A percentile compares a stretch with the other conserved stretches of the same genome.
Conservation (phyloP, 164 flowering plant genomes). For the Vitis rotundifolia region DNA sequence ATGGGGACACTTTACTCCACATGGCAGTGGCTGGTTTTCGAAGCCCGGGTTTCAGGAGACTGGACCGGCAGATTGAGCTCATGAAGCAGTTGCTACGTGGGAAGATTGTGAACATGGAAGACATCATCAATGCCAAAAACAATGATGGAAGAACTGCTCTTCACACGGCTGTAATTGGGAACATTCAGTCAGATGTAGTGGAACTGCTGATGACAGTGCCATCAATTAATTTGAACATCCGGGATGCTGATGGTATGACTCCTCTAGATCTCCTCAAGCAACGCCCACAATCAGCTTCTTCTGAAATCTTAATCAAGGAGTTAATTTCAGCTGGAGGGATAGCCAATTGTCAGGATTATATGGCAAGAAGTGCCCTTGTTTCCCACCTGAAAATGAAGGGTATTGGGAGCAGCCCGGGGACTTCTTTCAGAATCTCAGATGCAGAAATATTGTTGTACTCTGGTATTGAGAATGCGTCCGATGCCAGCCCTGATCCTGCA, state of each 20-base stretch:
- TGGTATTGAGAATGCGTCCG: slow-evolving; percentile 50
- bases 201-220: slow-evolving; percentile 71
- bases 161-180: slow-evolving; percentile 77
- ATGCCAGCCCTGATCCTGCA: slow-evolving; percentile 24
- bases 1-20: slow-evolving; percentile 86
- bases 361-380: slow-evolving; percentile 45
- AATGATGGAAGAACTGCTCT: slow-evolving; percentile 83
- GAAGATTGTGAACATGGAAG: slow-evolving; percentile 39
- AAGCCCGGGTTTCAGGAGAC: slow-evolving; percentile 70
- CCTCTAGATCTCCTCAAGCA: slow-evolving; percentile 78
- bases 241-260: slow-evolving; percentile 66
- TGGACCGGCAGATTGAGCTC: slow-evolving; percentile 77
- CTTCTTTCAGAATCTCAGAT: slow-evolving; percentile 83
- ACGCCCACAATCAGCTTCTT: slow-evolving; percentile 61
- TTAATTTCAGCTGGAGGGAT: slow-evolving; percentile 82
- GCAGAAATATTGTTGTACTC: slow-evolving; percentile 70
- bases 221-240: slow-evolving; percentile 57
- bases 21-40: slow-evolving; percentile 85
- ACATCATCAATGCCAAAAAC: slow-evolving; percentile 67
- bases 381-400: slow-evolving; percentile 61
- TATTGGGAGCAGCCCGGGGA: slow-evolving; percentile 77
- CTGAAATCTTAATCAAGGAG: slow-evolving; percentile 71
- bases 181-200: slow-evolving; percentile 62
- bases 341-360: slow-evolving; percentile 37
- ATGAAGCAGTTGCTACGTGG: slow-evolving; percentile 55